A percentile compares a stretch with the other conserved stretches of the same genome.
Conservation (phyloP, 306 rosid species). For the Benincasa hispida region DNA sequence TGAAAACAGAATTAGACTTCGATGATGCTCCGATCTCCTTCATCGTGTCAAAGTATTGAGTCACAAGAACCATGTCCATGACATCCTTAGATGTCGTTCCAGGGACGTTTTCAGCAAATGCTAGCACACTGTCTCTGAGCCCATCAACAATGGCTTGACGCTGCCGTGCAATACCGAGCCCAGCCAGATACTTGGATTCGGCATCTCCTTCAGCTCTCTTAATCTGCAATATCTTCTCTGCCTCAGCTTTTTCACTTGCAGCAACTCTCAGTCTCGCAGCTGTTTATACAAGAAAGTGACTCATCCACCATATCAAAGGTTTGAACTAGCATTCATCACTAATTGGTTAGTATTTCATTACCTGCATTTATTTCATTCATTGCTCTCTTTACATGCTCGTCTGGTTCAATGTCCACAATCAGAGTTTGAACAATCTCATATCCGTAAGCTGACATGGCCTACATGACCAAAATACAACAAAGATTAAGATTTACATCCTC, state of each 20-base stretch:
- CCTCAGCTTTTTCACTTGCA: conserved; percentile 39
- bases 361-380: conserved; percentile 50
- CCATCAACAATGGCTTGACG: conserved; percentile 53
- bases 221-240: conserved; percentile 41
- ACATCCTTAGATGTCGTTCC: conserved; percentile 46
- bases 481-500: neutral
- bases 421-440: conserved; percentile 44
- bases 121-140: conserved; percentile 45
- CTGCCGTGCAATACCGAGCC: conserved; percentile 47
- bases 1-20: conserved; percentile 35
- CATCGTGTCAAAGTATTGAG: conserved; percentile 47
- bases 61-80: conserved; percentile 48
- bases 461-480: neutral
- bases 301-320: neutral
- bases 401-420: conserved; percentile 42
- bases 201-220: conserved; percentile 51
- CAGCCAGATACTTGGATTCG: conserved; percentile 36
- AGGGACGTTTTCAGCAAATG: conserved; percentile 38
- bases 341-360: neutral
- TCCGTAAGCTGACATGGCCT: conserved; percentile 50
- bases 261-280: conserved; percentile 52
- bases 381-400: conserved; percentile 42
- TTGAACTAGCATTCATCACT: neutral
- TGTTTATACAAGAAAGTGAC: neutral
- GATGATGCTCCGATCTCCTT: conserved; percentile 44